Base-by-base conservation (phyloP, 2,329 filamentous ascomycete species). In the Boeremia exigua region DNA sequence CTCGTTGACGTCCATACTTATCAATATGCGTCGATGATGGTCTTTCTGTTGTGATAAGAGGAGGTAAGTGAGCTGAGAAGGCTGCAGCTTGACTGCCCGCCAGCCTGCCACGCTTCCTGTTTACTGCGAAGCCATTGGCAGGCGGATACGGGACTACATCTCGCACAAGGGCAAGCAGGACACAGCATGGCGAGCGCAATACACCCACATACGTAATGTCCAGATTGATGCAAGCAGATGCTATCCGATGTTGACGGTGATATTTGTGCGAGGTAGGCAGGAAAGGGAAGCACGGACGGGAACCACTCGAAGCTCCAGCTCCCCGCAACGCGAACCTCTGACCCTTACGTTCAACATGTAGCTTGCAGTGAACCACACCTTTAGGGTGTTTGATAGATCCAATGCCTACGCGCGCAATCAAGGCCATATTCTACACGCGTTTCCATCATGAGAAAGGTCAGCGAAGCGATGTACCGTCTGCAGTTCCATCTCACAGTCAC, bases 401-500 rank as follows among this genome's bases (percentile, higher is more conserved):
- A 68, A 75, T 75, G 73, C 71, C 72, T 58, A 70, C 69, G 57
- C 71, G 72, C 48, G 67, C 67, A 76, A 86, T 88, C 65, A 83
- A 85, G 66, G 83, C 85, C 42, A 85, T 88, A 56, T 88, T 88
- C 75, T 88, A 87, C 72, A 85, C 85, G 71, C 85, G 85, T 67
- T 88, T 88, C 69, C 85, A 88, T 68, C 83, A 83, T 50, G 81
- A 84, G 60, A 77, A 75, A 66, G 75, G 75, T 72, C 7, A n/a
- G 28, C 4, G 14, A 17, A 7, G 15, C 2, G 10, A 17, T 9
- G 15, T n/a, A 12, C 33, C 8, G 4, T 6, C 17, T 25, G 6
- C 12, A 12, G 5, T 14, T 3, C 2, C 47, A 58, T 53, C 64
- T 60, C n/a, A 39, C n/a, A n/a, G 23, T 12, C 5, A 12, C 19